Base-by-base conservation (phyloP, 2,329 filamentous ascomycete species). In the Grosmannia clavigera region DNA sequence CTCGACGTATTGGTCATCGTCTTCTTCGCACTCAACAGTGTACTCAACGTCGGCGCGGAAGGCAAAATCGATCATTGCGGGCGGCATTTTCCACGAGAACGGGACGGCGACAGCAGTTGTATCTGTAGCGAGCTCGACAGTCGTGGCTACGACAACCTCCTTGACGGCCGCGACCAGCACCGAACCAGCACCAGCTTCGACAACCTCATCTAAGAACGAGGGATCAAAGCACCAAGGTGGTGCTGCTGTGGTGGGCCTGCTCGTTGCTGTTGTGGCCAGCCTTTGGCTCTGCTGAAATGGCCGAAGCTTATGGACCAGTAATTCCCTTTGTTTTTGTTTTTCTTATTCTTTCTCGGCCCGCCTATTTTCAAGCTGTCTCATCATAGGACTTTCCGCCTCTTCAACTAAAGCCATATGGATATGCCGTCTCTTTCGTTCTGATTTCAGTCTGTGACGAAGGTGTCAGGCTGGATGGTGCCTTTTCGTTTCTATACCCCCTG, bases 61-160 rank as follows among this genome's bases (percentile, higher is more conserved):
- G 27, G 14, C 57, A 38, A 59, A 57, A 54, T 56, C 60, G 46
- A 58, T 64, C 14, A 71, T 72, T 48, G 63, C 67, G 61, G 76
- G 75, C 16, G 79, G 76, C 65, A 74, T 83, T 65, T 83, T 83
- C 74, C 78, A 78, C 60, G 78, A 83, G 71, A 79, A 80, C 63
- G 61, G 64, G n/a, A 67, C 66, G 6, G 58, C 58, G 40, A 66
- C 62, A 51, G 63, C 65, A 16, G 50, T 58, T 11, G 51, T 38
- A 12, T 27, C 52, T 14, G 58, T 54, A 22, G 27, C 57, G 14
- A 54, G 52, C 12, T 48, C 22, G 33, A 60, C 62, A 4, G 46
- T 56, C 10, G 46, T 52, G 22, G 50, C 61, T 10, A 40, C 62
- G 22, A 55, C 51, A 29, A 43, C 48, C 29, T 63, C 60, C n/a